Base-by-base conservation (phyloP, 805 yeast species). In the Tetrapisispora iriomotensis region DNA sequence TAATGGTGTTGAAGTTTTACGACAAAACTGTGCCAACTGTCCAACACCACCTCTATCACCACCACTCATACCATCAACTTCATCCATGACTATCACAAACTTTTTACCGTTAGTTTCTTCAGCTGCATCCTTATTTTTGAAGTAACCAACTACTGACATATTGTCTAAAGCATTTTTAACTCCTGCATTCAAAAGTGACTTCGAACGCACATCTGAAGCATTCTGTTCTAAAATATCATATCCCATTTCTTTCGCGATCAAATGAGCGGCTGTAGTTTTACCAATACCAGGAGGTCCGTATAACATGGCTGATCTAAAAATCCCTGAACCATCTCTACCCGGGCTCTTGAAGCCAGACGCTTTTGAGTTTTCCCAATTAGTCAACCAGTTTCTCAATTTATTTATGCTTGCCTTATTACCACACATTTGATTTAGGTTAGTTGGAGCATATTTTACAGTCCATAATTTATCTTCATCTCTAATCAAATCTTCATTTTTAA, bases 1-100 rank as follows among this genome's bases (percentile, higher is more conserved):
- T 66, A 92, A 73, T 13, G 99, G 98, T 50, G 90, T 84, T 32
- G 77, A 72, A 0, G 97, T 87, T 37, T 77, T 79, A 31, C 81
- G 72, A 56, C 96, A 88, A 50, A 85, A 81, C 29, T 81, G 78
- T 0, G 96, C 86, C 61, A 92, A 70, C 44, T 87, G 94, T 19
- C 96, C 96, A 21, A 92, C 95, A 46, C 99, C 99, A 45, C 99
- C 99, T 51, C 92, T 80, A 62, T 92, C 99, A 47, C 99, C 99
- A 55, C 94, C 87, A 29, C 95, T 85, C 97, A 92, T 92, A 50
- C 99, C 99, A 60, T 92, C 99, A 23, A 92, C 97, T 65, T 92
- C 99, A 64, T 92, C 99, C 97, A 92, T 87, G 46, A 92, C 82
- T 34, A 92, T 69, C 40, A 87, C 85, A 50, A 90, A 78, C 44